Percentiles rank a stretch among this genome's conserved stretches.
Conservation (phyloP, 208 protist species). For the Leishmania arabica region DNA sequence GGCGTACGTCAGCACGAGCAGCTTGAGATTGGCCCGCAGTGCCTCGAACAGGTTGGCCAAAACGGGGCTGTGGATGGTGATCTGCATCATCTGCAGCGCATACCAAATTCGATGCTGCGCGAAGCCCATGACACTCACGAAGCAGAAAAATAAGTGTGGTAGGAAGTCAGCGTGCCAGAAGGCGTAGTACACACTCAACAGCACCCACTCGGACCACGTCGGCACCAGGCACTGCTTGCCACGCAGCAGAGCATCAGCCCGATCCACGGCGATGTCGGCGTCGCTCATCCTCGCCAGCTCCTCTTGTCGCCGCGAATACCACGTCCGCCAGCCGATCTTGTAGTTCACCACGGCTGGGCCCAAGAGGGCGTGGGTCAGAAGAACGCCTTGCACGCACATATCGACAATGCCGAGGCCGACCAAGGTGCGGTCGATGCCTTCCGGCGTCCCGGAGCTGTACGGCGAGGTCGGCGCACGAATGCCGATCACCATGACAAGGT, state of each 20-base stretch:
- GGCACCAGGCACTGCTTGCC: conserved; percentile 19
- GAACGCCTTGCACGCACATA: conserved; percentile 46
- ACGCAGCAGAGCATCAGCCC: conserved; percentile 28
- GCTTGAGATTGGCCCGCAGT: conserved; percentile 40
- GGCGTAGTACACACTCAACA: conserved; percentile 30
- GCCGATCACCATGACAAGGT: conserved; percentile 53
- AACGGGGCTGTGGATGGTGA: conserved; percentile 43
- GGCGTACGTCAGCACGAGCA: conserved; percentile 58
- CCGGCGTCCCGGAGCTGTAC: conserved; percentile 30
- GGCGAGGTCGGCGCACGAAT: conserved; percentile 42
- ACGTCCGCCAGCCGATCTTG: conserved; percentile 40
- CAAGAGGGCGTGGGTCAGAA: conserved; percentile 39
- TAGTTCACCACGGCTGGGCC: conserved; percentile 48
- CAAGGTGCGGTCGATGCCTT: conserved; percentile 29
- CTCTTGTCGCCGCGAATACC: conserved; percentile 35
- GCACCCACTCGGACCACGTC: conserved; percentile 17
- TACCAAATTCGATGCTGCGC: conserved; percentile 65
- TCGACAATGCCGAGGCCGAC: conserved; percentile 37
- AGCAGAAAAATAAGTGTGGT: conserved; percentile 44
- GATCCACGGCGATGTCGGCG: conserved; percentile 36
- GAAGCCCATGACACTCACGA: conserved; percentile 55
- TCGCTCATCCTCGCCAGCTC: conserved; percentile 27
- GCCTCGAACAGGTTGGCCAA: conserved; percentile 56
- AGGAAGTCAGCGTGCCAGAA: conserved; percentile 34
- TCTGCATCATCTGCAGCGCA: conserved; percentile 62